These are phyloP conservation scores for Anastatica hierochuntica DNA, from an alignment of 345 rosid genomes.

Conservation along the genomic window DNA sequence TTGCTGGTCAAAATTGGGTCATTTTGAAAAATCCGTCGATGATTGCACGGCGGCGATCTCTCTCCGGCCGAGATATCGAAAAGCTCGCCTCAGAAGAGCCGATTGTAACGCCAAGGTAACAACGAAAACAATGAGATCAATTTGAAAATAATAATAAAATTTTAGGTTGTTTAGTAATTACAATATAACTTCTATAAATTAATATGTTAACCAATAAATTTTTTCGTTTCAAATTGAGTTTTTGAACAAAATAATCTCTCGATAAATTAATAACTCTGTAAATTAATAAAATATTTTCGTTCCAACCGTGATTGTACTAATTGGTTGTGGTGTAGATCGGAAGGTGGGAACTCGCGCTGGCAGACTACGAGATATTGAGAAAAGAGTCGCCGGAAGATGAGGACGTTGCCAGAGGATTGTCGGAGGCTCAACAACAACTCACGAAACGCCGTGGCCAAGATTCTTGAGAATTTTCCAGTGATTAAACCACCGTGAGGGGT, in stretches of 20 bases:
- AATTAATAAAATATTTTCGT: no score
- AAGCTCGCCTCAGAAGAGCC: slow-evolving; percentile 85
- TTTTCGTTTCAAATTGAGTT: no score
- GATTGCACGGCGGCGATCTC: slow-evolving; percentile 67
- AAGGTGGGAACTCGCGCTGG: slow-evolving; percentile 55
- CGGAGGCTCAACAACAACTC: slow-evolving; percentile 45
- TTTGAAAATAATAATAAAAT: background rate
- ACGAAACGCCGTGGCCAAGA: slow-evolving; percentile 32
- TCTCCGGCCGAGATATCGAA: slow-evolving; percentile 51
- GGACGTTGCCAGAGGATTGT: slow-evolving; percentile 40
- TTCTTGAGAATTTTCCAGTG: background rate
- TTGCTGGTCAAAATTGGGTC: slow-evolving; percentile 52
- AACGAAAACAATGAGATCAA: background rate
- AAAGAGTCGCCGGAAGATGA: slow-evolving; percentile 59
- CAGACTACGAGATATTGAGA: slow-evolving; percentile 58
- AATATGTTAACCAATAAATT: no score
- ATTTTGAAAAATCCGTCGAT: slow-evolving; percentile 52
- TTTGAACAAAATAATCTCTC: no score
- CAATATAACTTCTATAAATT: background rate
- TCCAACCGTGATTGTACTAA: no score
- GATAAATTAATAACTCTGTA: no score
- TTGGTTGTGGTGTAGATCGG: slow-evolving; percentile 35
- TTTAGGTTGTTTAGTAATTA: background rate
- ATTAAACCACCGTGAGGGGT: background rate
- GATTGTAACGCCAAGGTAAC: slow-evolving; percentile 68